Evolutionary conservation across 768 basidiomycete genomes (phyloP), one percentile per base, ranked within the genome.

Genomic region (Crassisporium funariophilum): DNA sequence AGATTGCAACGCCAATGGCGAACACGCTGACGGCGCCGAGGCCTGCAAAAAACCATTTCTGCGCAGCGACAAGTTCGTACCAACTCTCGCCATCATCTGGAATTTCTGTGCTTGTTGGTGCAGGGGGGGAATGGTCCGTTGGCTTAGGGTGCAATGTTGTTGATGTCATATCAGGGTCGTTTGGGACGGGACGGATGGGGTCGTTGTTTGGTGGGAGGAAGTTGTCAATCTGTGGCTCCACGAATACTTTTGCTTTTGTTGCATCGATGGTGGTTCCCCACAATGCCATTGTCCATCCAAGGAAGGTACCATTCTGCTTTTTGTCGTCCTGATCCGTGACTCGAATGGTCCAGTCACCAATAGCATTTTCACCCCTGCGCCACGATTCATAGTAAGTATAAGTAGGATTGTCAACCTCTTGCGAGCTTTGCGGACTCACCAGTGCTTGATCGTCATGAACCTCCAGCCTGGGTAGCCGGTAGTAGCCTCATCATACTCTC

Each of bases 381-480:
- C 29, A 31, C 10, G 29, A 10, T 11, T 56, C 20, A 45, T 13
- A 22, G 39, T 67, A 22, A 65, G 50, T 10, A 54, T 23, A 38
- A 19, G 17, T 36, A 34, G 41, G 12, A 15, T 27, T 50, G 34
- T 47, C 33, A 21, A 27, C 20, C 13, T 49, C 4, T 9, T 33
- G 15, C 16, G 36, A 29, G 10, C 24, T 8, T 27, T 10, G 12
- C 17, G 29, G 20, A 66, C 81, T 57, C 55, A 95, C 95, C 95
- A 99, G 60, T 99, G 95, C 67, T 98, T 99, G 45, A 98, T 78
- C 24, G 83, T 82, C 93, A 97, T 98, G 63, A 99, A 99, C 27
- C 79, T 84, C 95, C 95, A 99, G 2, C 91, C 95, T 24, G 81
- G 81, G 64, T 78, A 95, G 3, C 97, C 97, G 8, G 73, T 77